These are phyloP conservation scores for Boletus sp. DNA, from an alignment of 768 basidiomycete genomes.

Conservation along the genomic window DNA sequence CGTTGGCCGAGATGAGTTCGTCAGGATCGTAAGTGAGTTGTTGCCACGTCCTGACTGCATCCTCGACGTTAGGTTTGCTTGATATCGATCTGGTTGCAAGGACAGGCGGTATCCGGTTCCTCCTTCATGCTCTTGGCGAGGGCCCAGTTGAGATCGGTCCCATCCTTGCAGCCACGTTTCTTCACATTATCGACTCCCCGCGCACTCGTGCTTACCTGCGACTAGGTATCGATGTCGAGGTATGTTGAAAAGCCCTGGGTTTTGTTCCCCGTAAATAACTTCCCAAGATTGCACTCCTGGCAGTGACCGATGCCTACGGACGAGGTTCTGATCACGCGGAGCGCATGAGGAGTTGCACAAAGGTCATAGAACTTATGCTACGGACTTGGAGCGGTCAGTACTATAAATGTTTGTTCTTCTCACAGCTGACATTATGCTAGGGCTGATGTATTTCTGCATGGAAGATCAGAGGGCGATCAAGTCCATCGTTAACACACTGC, in stretches of 20 bases:
- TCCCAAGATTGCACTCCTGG: constrained; percentile 74
- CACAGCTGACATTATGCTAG: constrained; percentile 37
- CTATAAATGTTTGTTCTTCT: not conserved
- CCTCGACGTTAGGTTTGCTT: constrained; percentile 61
- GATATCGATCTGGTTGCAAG: constrained; percentile 80
- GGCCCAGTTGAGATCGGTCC: constrained; percentile 81
- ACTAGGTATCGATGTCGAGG: constrained; percentile 88
- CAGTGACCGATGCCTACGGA: constrained; percentile 90
- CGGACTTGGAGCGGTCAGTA: constrained; percentile 89
- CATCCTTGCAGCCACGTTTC: constrained; percentile 72
- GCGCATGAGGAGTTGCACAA: constrained; percentile 71
- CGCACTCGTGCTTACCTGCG: constrained; percentile 72
- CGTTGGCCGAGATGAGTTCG: constrained; percentile 86
- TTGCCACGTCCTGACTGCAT: constrained; percentile 8
- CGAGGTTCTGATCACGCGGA: constrained; percentile 77
- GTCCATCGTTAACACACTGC: constrained; percentile 78
- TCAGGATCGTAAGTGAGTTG: constrained; percentile 8
- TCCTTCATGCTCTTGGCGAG: constrained; percentile 86
- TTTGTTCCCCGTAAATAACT: not conserved
- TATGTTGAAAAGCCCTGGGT: constrained; percentile 30
- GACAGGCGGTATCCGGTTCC: constrained; percentile 80
- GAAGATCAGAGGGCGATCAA: constrained; percentile 83
- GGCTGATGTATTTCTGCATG: constrained; percentile 92
- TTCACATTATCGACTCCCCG: constrained; percentile 84
- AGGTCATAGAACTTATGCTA: constrained; percentile 78